These are phyloP conservation scores for Saccharomyces pastorianus DNA, from an alignment of 1,139 yeast species.

Conservation along the genomic window DNA sequence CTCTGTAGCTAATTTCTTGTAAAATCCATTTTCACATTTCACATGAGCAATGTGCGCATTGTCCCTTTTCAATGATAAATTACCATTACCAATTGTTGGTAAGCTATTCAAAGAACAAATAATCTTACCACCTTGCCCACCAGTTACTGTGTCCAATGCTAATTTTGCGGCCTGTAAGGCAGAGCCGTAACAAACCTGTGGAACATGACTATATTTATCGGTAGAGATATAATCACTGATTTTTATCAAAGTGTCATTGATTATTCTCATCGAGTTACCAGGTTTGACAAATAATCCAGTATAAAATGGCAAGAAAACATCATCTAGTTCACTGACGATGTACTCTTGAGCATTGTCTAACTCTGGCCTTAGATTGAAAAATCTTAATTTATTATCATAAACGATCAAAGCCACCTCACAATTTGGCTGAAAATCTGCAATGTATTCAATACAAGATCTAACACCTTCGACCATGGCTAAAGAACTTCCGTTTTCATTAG, in stretches of 20 bases:
- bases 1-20: slow-evolving; percentile 51
- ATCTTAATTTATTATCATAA: slow-evolving; percentile 66
- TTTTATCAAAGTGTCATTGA: slow-evolving; percentile 59
- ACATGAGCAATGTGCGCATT: slow-evolving; percentile 53
- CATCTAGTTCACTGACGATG: slow-evolving; percentile 64
- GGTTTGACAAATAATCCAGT: slow-evolving; percentile 81
- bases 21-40: slow-evolving; percentile 55
- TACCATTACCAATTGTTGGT: slow-evolving; percentile 84
- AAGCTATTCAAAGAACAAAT: slow-evolving; percentile 58
- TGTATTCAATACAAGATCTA: slow-evolving; percentile 37
- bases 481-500: slow-evolving; percentile 51
- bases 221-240: slow-evolving; percentile 44
- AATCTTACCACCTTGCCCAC: slow-evolving; percentile 69
- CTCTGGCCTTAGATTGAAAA: slow-evolving; percentile 56
- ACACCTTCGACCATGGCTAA: slow-evolving; percentile 64
- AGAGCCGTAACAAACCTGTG: slow-evolving; percentile 73
- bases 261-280: slow-evolving; percentile 49
- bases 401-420: slow-evolving; percentile 63
- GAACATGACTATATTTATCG: slow-evolving; percentile 39
- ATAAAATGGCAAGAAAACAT: slow-evolving; percentile 73
- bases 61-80: slow-evolving; percentile 47
- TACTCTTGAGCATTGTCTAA: slow-evolving; percentile 56
- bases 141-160: slow-evolving; percentile 51
- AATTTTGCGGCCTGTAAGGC: slow-evolving; percentile 64
- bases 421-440: slow-evolving; percentile 32